Conservation (phyloP, 495 filamentous ascomycete genomes). For the Cladorrhinum samala region DNA sequence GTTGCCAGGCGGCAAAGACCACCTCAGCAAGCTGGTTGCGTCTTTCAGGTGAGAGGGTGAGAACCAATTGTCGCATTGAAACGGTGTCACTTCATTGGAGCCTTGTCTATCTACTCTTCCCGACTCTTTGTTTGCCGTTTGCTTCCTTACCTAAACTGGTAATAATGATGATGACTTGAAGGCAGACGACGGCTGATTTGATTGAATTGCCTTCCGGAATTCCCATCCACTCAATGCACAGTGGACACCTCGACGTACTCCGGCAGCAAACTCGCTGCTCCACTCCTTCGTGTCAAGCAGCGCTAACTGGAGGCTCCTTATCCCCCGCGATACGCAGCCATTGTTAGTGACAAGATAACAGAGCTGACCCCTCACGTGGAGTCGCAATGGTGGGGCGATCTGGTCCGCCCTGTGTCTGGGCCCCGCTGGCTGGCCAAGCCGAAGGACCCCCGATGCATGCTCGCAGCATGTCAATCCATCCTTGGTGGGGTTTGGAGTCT, state of each 20-base stretch:
- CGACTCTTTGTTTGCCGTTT: not conserved
- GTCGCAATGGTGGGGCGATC: not conserved
- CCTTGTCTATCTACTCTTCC: constrained; percentile 6
- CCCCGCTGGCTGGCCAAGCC: constrained; percentile 1
- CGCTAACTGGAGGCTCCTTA: not conserved
- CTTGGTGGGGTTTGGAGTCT: no score
- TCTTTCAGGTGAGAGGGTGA: constrained; percentile 1
- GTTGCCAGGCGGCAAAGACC: no score
- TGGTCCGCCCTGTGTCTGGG: not conserved
- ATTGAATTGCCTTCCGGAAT: not conserved
- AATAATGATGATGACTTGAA: not conserved
- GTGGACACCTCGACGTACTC: not conserved
- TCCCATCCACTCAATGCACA: not conserved
- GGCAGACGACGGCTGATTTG: no score
- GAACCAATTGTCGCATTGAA: constrained; percentile 12
- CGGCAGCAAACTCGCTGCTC: not conserved
- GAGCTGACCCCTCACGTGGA: constrained; percentile 17
- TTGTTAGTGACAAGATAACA: constrained; percentile 20
- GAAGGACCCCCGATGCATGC: constrained; percentile 2
- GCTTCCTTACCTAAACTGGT: not conserved
- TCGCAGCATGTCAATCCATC: not conserved
- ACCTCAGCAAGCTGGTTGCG: not conserved
- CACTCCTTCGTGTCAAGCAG: not conserved
- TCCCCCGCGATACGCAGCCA: constrained; percentile 9
- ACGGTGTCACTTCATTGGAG: not conserved